phyloP scores from a whole-genome alignment of 768 basidiomycete species.

The Xerocomus brunneocitrinus region DNA sequence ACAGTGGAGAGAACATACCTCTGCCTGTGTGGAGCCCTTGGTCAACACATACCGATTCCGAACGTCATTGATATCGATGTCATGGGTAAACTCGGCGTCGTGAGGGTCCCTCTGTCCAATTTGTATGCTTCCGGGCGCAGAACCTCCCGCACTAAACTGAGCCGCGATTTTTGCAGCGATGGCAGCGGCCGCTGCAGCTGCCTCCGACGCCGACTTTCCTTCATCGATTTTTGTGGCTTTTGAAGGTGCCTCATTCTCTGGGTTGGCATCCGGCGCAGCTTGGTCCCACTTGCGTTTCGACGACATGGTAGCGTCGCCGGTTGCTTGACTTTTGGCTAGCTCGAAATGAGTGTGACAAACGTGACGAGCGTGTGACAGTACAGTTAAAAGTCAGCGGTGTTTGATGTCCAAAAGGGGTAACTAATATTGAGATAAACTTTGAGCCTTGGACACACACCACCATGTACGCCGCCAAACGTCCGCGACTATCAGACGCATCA shows the following conservation, averaged over 20 bases:
- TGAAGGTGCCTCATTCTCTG: constrained; percentile 39
- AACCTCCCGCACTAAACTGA: constrained; percentile 55
- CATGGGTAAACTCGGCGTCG: constrained; percentile 78
- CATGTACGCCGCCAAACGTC: constrained; percentile 31
- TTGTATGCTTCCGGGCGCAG: constrained; percentile 37
- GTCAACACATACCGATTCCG: constrained; percentile 93
- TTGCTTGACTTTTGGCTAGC: not conserved
- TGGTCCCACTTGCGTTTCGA: constrained; percentile 85
- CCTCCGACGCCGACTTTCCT: constrained; percentile 49
- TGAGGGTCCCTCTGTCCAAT: constrained; percentile 56
- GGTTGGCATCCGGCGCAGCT: constrained; percentile 41
- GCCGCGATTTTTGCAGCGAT: constrained; percentile 96
- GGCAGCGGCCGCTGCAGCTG: constrained; percentile 72
- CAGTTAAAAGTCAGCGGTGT: constrained; percentile 20
- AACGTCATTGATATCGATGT: constrained; percentile 96
- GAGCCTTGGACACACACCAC: not conserved
- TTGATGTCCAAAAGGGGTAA: constrained; percentile 1
- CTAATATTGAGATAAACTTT: not conserved
- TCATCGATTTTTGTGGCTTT: constrained; percentile 48
- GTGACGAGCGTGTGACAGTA: constrained; percentile 15
- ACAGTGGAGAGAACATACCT: constrained; percentile 48
- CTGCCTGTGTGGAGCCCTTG: constrained; percentile 86
- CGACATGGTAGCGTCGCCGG: constrained; percentile 39
- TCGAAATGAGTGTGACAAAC: constrained; percentile 1
- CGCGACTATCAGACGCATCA: constrained; percentile 30